Percentiles rank a stretch among this genome's conserved stretches.
phyloP scores from a whole-genome alignment of 148 eudicot species.

The Rhododendron griersonianum region DNA sequence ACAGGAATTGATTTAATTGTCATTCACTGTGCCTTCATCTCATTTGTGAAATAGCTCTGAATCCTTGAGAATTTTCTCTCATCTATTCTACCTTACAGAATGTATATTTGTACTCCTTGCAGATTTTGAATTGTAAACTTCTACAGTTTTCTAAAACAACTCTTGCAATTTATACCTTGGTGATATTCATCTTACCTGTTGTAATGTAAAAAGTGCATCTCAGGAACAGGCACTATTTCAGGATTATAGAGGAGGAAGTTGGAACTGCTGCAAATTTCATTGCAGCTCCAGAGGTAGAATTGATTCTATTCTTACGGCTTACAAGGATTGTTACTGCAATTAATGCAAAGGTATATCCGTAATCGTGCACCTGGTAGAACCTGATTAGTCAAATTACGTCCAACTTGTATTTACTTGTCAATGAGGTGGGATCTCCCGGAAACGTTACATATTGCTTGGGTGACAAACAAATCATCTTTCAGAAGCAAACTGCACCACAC shows the following conservation, averaged over 20 bases:
- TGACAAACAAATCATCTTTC: neutral
- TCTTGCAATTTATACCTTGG: neutral
- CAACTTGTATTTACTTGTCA: neutral
- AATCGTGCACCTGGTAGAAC: neutral
- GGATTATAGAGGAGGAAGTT: neutral
- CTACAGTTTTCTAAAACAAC: neutral
- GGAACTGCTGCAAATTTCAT: neutral
- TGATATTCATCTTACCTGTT: neutral
- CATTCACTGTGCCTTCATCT: neutral
- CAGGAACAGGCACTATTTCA: neutral
- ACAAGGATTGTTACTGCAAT: neutral
- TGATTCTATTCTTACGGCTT: neutral
- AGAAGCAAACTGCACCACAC: neutral
- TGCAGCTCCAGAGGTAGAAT: neutral
- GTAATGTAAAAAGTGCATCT: neutral
- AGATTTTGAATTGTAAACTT: neutral
- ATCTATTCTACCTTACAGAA: neutral
- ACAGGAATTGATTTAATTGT: neutral
- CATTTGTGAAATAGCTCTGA: neutral
- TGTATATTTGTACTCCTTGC: neutral
- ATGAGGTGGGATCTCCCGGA: neutral
- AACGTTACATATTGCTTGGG: neutral
- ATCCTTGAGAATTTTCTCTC: neutral
- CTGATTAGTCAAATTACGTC: neutral
- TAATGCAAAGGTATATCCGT: neutral